phyloP scores from a whole-genome alignment of 768 basidiomycete genomes.

The Porphyrellus cyaneotinctus region DNA sequence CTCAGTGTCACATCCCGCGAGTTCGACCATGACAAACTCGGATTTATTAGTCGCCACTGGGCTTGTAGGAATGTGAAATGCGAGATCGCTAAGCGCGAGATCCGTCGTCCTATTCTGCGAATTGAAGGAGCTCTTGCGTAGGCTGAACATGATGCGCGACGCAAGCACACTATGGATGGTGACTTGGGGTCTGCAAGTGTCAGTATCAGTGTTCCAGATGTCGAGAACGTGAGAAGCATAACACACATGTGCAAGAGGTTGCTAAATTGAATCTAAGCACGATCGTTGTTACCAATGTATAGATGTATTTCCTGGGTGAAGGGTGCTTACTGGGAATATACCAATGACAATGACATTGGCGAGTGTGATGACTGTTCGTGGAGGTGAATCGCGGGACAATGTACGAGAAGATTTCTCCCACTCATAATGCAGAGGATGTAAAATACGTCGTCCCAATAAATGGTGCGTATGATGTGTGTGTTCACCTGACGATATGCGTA shows the following conservation, averaged over 20 bases:
- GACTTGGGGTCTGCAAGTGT: conserved; percentile 3
- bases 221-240: not conserved
- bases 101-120: not conserved
- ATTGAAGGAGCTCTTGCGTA: conserved; percentile 2
- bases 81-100: not conserved
- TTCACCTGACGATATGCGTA: not conserved
- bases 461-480: not conserved
- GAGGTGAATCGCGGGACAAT: not conserved
- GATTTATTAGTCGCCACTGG: too few relatives aligned
- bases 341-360: conserved; percentile 8
- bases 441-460: conserved; percentile 18
- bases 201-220: not conserved
- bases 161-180: not conserved
- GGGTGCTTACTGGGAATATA: conserved; percentile 7
- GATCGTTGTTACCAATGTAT: not conserved
- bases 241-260: conserved; percentile 5
- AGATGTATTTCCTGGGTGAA: not conserved
- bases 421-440: conserved; percentile 18
- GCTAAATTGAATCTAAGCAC: conserved; percentile 2
- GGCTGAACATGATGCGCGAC: conserved; percentile 12
- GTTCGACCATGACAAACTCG: too few relatives aligned
- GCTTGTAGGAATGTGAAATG: not conserved
- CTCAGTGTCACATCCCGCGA: too few relatives aligned
- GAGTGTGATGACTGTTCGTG: conserved; percentile 11
- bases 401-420: not conserved